Evolutionary conservation across 257 asterid species (phyloP), one percentile per base, ranked within the genome.

Genomic region (Scutellaria barbata): DNA sequence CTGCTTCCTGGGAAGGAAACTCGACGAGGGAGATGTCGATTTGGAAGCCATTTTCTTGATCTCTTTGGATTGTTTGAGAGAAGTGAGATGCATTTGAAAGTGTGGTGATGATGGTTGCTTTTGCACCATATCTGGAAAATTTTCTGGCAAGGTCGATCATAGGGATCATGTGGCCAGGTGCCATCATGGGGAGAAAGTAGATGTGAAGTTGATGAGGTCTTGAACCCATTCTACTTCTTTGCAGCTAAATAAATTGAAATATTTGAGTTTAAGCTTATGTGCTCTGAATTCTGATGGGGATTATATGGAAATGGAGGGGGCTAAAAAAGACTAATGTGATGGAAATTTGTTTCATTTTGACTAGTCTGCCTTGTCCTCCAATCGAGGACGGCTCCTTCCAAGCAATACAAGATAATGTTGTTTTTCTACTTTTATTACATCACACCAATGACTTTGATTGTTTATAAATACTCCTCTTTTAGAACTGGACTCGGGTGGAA

Each of bases 151-250:
- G 68, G 82, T 80, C 81, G 9, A 78, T 64, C 75, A 78, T 71
- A 0, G 87, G 87, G 47, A 83, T 83, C 80, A 75, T 75, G 80
- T 83, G 87, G 77, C 85, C 87, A 0, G 81, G 83, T 0, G 85
- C 81, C 83, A 83, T 35, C 58, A 56, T 4, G 0, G 87, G 82
- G 2, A 78, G 61, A 10, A 77, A 77, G 79, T 70, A 80, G 10
- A 80, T 22, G 66, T 82, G 87, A n/a, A 73, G 80, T 33, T 69
- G 76, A 55, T 54, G 73, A 30, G 61, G 14, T 16, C 17, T 17
- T 51, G 47, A 37, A 40, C 37, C 35, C 77, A 73, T 78, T 2
- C 4, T 30, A 0, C 3, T 30, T 30, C 35, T 30, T 30, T 30
- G 35, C 35, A 30, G 5, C 35, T 30, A 30, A 30, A 30, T 5